Conservation (phyloP, 2,329 filamentous ascomycete genomes). For the Xylaria sp. region DNA sequence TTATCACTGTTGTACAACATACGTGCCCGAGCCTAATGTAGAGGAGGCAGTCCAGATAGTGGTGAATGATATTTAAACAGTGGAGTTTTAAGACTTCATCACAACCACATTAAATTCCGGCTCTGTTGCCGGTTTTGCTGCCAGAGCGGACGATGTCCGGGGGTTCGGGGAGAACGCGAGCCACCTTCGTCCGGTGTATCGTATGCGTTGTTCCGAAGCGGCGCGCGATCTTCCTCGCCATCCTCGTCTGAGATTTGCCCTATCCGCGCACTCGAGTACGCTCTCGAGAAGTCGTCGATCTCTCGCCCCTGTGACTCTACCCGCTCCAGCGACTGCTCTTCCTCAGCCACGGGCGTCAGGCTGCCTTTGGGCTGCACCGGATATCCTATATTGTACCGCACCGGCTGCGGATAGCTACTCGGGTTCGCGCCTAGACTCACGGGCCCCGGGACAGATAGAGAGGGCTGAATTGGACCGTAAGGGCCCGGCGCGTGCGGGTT, state of each 20-base stretch:
- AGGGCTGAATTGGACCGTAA: conserved; percentile 22
- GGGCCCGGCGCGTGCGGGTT: conserved; percentile 22
- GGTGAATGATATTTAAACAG: neutral
- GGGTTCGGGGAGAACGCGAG: conserved; percentile 35
- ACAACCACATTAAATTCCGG: conserved; percentile 56
- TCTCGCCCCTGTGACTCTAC: conserved; percentile 50
- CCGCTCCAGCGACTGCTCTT: conserved; percentile 38
- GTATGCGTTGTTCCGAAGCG: conserved; percentile 33
- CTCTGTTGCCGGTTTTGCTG: conserved; percentile 58
- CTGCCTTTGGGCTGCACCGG: conserved; percentile 32
- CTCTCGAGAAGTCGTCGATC: conserved; percentile 53
- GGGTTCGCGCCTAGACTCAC: conserved; percentile 7
- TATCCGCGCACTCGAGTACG: conserved; percentile 50
- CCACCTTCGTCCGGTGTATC: conserved; percentile 8
- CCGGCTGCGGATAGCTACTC: conserved; percentile 30
- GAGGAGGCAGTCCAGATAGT: neutral
- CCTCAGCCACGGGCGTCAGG: conserved; percentile 38
- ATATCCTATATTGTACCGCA: conserved; percentile 34
- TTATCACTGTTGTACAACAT: conserved; percentile 7
- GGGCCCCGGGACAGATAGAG: conserved; percentile 9
- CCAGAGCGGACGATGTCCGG: conserved; percentile 54
- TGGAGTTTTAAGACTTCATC: conserved; percentile 21
- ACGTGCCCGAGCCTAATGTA: neutral
- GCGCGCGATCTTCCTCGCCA: conserved; percentile 45
- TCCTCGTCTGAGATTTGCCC: conserved; percentile 29